Percentiles rank a stretch among this genome's conserved stretches.
Evolutionary conservation across 345 rosid species (phyloP).

Genomic region (Salix exigua): DNA sequence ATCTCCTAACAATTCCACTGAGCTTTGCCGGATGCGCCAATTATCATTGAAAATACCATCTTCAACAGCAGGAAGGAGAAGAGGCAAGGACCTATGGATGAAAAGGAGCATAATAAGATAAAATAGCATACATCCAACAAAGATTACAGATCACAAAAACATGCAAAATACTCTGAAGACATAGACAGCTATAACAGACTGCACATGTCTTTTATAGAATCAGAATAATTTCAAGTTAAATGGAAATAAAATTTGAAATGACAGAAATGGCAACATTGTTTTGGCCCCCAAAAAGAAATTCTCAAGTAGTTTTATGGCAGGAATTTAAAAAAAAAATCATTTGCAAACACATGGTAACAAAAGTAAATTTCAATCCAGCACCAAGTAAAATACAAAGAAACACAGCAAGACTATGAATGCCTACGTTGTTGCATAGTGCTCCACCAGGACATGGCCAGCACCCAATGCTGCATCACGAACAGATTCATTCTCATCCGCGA

Average conservation of each 20-base stretch:
- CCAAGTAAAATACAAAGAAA: background rate
- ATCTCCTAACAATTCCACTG: conserved; percentile 95
- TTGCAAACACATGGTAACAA: background rate
- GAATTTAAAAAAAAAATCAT: background rate
- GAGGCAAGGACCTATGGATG: conserved; percentile 72
- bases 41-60: conserved; percentile 95
- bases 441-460: conserved; percentile 96
- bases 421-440: conserved; percentile 97
- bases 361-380: background rate
- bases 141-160: background rate
- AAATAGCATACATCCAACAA: background rate
- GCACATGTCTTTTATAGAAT: background rate
- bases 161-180: background rate
- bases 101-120: background rate
- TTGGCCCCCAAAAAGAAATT: background rate
- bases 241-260: background rate
- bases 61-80: conserved; percentile 98
- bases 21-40: conserved; percentile 99
- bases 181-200: background rate
- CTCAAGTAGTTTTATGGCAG: background rate
- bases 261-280: background rate
- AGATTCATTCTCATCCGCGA: conserved; percentile 98
- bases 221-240: background rate
- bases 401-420: background rate
- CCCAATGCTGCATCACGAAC: conserved; percentile 98